Base-by-base conservation (phyloP, 176 grass and related monocot species). In the Zea mays region DNA sequence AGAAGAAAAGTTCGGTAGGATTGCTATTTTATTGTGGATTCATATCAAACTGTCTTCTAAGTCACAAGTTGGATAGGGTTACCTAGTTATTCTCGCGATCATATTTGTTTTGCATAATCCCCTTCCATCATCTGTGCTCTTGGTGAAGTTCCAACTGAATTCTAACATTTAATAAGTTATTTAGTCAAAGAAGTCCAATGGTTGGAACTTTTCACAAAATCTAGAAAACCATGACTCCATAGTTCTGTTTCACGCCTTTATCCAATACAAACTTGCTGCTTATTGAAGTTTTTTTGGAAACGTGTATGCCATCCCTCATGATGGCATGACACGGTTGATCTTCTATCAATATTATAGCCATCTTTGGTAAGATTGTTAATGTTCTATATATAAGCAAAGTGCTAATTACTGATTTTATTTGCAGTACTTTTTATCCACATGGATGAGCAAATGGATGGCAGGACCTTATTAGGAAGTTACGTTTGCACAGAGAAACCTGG, bases 361-460 rank as follows among this genome's bases (percentile, higher is more conserved):
- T 81, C 38, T 72, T 52, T 72, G 7, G 38, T 44, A 38, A 42
- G 35, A 35, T 41, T 72, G 73, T 11, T 66, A 66, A 40, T 66
- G 61, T 55, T 17, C 59, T 73, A 44, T 75, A 16, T 52, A 60
- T 70, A 6, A 65, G 73, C 66, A 55, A 35, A 59, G 44, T 76
- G 19, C 38, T 63, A 63, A 76, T 47, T 52, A 50, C 10, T 65
- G 49, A 71, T 85, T 92, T 70, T 86, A 49, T 83, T 74, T 71
- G 67, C 86, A 97, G 94, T 86, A 61, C 69, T 97, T 79, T 90
- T 94, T 69, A 92, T 97, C 71, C 94, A 97, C 89, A 87, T 90
- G 87, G 94, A 94, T 44, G 91, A 97, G 70, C 89, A 94, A 81
- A 94, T 97, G 94, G 94, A 97, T 75, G 88, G 94, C 76, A 88